A percentile compares a stretch with the other conserved stretches of the same genome.
Evolutionary conservation across 495 filamentous ascomycete species (phyloP).

Genomic region (Immersiella caudata): DNA sequence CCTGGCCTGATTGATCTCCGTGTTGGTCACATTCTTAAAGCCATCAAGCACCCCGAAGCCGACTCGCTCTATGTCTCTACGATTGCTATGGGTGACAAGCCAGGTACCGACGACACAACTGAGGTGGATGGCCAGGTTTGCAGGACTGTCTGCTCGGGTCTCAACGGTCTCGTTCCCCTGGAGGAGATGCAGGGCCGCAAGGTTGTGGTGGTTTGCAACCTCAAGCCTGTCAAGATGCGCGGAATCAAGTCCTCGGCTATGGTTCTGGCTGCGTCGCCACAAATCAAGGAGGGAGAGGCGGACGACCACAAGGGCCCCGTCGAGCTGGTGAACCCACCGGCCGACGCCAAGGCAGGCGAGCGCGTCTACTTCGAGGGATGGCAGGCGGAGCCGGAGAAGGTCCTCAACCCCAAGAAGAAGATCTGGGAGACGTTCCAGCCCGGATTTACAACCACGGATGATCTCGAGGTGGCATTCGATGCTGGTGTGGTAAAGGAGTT

Average conservation of each 20-base stretch:
- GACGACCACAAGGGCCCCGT: slow-evolving; percentile 89
- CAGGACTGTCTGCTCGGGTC: slow-evolving; percentile 92
- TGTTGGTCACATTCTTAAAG: slow-evolving; percentile 95
- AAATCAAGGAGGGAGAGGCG: slow-evolving; percentile 71
- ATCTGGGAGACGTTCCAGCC: slow-evolving; percentile 95
- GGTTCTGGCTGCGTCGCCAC: slow-evolving; percentile 92
- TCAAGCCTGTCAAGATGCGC: slow-evolving; percentile 98
- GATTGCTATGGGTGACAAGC: slow-evolving; percentile 90
- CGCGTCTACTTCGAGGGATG: slow-evolving; percentile 93
- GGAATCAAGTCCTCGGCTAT: slow-evolving; percentile 94
- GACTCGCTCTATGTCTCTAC: slow-evolving; percentile 95
- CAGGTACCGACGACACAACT: slow-evolving; percentile 81
- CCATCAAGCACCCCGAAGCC: slow-evolving; percentile 91
- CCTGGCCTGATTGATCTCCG: slow-evolving; percentile 90
- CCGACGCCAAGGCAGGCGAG: slow-evolving; percentile 77
- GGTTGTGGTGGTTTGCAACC: slow-evolving; percentile 92
- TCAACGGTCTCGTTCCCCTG: slow-evolving; percentile 89
- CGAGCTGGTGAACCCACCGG: slow-evolving; percentile 86
- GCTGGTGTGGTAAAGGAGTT: slow-evolving; percentile 51
- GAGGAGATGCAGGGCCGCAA: slow-evolving; percentile 96
- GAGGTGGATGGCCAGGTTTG: slow-evolving; percentile 86
- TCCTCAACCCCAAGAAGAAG: slow-evolving; percentile 99
- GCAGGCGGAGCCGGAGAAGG: slow-evolving; percentile 85
- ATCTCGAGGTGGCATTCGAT: slow-evolving; percentile 71
- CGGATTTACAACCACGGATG: slow-evolving; percentile 84